A percentile compares a stretch with the other conserved stretches of the same genome.
Conservation (phyloP, 352 stramenopile genomes). For the Pilasporangium apinafurcum region DNA sequence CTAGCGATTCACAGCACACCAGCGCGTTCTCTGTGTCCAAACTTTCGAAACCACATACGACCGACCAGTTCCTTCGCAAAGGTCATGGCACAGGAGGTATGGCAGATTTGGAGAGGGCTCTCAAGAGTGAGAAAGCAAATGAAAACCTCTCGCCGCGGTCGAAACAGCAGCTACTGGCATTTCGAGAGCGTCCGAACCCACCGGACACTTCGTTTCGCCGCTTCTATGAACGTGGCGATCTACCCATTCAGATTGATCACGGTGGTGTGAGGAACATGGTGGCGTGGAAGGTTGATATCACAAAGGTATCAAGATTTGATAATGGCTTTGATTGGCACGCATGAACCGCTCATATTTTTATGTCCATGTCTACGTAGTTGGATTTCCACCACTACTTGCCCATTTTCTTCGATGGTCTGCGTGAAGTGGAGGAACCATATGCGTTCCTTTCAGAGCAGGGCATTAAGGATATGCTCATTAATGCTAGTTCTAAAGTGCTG, state of each 20-base stretch:
- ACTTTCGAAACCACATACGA: conserved; percentile 73
- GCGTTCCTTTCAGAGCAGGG: conserved; percentile 94
- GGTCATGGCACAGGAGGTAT: conserved; percentile 86
- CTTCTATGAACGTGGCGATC: conserved; percentile 92
- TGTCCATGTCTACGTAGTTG: conserved; percentile 44
- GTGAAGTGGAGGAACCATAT: conserved; percentile 95
- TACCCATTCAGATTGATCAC: conserved; percentile 97
- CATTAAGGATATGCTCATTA: conserved; percentile 97
- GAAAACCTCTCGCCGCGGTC: conserved; percentile 34
- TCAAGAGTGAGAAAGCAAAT: conserved; percentile 37
- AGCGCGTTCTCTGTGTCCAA: conserved; percentile 91
- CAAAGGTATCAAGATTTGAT: conserved; percentile 49
- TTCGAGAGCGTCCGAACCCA: conserved; percentile 92
- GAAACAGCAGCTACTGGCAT: conserved; percentile 72
- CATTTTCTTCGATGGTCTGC: conserved; percentile 97
- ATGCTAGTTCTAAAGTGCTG: conserved; percentile 92
- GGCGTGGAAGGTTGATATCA: conserved; percentile 96
- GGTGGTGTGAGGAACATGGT: conserved; percentile 94
- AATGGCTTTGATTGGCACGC: neutral
- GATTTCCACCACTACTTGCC: conserved; percentile 98
- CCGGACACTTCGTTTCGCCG: conserved; percentile 83
- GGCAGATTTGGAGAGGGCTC: conserved; percentile 49
- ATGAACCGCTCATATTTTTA: neutral
- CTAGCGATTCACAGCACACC: conserved; percentile 49
- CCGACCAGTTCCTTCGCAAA: conserved; percentile 89